phyloP scores from a whole-genome alignment of 2,329 filamentous ascomycete genomes.

The Curvularia hawaiiensis region DNA sequence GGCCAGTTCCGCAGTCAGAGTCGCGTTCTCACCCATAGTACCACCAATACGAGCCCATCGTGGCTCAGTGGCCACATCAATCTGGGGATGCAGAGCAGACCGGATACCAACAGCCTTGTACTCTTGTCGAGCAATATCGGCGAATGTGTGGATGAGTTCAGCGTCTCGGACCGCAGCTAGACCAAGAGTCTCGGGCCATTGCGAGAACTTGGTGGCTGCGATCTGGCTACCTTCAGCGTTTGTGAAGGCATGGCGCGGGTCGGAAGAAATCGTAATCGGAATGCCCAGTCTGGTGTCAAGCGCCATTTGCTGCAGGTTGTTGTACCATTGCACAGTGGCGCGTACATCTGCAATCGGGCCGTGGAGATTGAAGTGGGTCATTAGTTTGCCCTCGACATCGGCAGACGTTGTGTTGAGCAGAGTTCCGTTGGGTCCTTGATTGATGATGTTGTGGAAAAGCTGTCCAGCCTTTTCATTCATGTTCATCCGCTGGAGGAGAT shows the following conservation, averaged over 20 bases:
- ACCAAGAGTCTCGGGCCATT: conserved; percentile 59
- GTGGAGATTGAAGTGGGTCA: conserved; percentile 56
- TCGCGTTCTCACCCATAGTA: conserved; percentile 58
- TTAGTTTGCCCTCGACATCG: conserved; percentile 44
- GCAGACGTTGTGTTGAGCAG: conserved; percentile 41
- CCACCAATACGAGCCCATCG: conserved; percentile 55
- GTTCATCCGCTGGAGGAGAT: conserved; percentile 54
- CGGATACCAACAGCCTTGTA: conserved; percentile 52
- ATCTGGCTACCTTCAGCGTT: conserved; percentile 53
- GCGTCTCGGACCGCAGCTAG: conserved; percentile 56
- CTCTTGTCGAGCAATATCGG: conserved; percentile 57
- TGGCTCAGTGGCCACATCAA: conserved; percentile 59
- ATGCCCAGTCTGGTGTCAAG: conserved; percentile 56
- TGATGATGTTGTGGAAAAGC: conserved; percentile 52
- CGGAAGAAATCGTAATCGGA: conserved; percentile 55
- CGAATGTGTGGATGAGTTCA: conserved; percentile 53
- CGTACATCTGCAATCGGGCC: conserved; percentile 51
- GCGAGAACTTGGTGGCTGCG: conserved; percentile 52
- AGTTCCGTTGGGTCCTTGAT: conserved; percentile 41
- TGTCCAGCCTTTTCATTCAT: conserved; percentile 57
- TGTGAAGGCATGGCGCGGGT: conserved; percentile 55
- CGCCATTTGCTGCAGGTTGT: conserved; percentile 50
- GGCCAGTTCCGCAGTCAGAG: conserved; percentile 45
- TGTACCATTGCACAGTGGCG: conserved; percentile 49
- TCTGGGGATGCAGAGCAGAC: conserved; percentile 56